Percentiles rank a stretch among this genome's conserved stretches.
Conservation (phyloP, 257 asterid species). For the Coffea canephora region DNA sequence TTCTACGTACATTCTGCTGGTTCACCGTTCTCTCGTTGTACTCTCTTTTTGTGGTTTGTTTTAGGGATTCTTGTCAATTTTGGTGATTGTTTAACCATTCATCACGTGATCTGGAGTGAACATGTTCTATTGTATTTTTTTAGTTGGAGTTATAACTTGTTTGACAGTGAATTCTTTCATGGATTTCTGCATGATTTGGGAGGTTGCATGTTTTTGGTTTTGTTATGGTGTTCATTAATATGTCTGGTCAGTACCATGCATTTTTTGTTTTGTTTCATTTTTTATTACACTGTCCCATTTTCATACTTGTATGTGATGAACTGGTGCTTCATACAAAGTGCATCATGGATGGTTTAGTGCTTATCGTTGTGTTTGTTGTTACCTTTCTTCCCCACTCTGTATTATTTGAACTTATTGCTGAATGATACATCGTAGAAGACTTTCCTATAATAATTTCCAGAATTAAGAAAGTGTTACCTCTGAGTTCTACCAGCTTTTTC, state of each 20-base stretch:
- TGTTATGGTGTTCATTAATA: background rate
- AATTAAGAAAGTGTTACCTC: background rate
- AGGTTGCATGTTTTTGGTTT: background rate
- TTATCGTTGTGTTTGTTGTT: background rate
- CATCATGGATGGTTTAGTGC: background rate
- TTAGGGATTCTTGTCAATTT: background rate
- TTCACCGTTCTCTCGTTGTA: background rate
- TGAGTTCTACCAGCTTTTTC: background rate
- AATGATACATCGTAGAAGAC: background rate
- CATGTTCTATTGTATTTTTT: background rate
- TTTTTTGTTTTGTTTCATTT: background rate
- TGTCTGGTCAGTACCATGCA: background rate
- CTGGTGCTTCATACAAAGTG: background rate
- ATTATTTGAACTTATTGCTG: background rate
- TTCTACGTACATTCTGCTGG: conserved; percentile 11
- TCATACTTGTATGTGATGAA: background rate
- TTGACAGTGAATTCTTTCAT: background rate
- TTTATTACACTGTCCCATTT: background rate
- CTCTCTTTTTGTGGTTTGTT: background rate
- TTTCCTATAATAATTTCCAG: background rate
- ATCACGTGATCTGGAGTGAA: background rate
- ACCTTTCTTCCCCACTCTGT: background rate
- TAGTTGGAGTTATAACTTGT: background rate
- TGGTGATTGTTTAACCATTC: background rate
- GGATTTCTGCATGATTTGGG: background rate